Base-by-base conservation (phyloP, 1,284 basidiomycete species). In the Rhodotorula sp. region DNA sequence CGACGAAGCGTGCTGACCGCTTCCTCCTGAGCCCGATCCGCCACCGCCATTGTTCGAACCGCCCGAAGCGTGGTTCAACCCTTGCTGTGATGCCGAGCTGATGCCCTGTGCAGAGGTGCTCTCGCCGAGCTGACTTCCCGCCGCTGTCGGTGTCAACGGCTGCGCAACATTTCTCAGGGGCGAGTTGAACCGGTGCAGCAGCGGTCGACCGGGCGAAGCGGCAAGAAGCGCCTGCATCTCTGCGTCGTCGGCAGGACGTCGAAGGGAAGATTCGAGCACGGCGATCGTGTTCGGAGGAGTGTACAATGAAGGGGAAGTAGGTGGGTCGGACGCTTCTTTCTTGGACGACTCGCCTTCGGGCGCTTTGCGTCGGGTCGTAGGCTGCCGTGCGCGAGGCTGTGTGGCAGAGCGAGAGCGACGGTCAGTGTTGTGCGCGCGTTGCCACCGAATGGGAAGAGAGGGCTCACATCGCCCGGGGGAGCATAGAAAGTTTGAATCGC, bases 81-180 rank as follows among this genome's bases (percentile, higher is more conserved):
- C 33, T 20, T 56, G 55, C 30, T 56, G 15, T 15, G 48, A 48
- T 6, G 30, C 26, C 18, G 48, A 12, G 12, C 22, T 30, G 18
- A 5, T 24, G 6, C 7, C 12, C 46, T 7, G 22, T 17, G 14
- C 42, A 15, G 42, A 1, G 61, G 44, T 1, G 26, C 7, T 8
- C 20, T 30, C 24, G 58, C 10, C 30, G 60, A 51, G 22, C 42
- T 15, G n/a, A 33, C 22, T 17, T 30, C 48, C 30, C 30, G 61
- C 51, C n/a, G 69, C 65, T 4, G 72, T 75, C 3, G 74, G 74
- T 20, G 74, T 75, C 30, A 75, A 57, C 3, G 74, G 74, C 54
- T 75, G 74, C 22, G 74, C 70, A 18, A 68, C 51, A 15, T 60
- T 51, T 37, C 67, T 54, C 22, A 75, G 62, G 2, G 74, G 74